Conservation (phyloP, 306 rosid genomes). For the Trifolium subterraneum region DNA sequence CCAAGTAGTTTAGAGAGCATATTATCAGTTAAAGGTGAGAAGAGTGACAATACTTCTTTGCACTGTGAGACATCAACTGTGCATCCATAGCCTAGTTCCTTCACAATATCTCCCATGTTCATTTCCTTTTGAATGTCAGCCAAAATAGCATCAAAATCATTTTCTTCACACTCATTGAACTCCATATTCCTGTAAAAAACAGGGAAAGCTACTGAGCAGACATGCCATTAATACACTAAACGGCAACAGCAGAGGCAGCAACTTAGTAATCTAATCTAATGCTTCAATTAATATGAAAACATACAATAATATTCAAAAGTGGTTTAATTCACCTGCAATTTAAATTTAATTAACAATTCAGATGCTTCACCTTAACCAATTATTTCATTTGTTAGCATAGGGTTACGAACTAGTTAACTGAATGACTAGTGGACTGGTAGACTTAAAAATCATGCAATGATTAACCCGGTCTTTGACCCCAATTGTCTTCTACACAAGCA, state of each 20-base stretch:
- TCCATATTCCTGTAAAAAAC: constrained; percentile 66
- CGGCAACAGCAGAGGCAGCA: constrained; percentile 26
- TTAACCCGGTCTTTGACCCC: neutral
- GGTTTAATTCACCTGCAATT: constrained; percentile 7
- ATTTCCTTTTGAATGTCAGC: constrained; percentile 97
- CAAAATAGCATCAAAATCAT: constrained; percentile 92
- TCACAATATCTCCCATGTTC: constrained; percentile 94
- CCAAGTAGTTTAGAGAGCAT: constrained; percentile 86
- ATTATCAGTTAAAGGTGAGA: constrained; percentile 80
- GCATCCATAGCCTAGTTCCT: constrained; percentile 99
- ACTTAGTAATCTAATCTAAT: constrained; percentile 14
- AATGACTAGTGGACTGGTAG: constrained; percentile 17
- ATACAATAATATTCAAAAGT: constrained; percentile 21
- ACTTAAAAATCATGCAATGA: constrained; percentile 19
- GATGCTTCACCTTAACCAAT: constrained; percentile 19
- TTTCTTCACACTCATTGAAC: constrained; percentile 63
- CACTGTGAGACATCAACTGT: constrained; percentile 81
- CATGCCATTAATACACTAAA: constrained; percentile 2
- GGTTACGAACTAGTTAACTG: constrained; percentile 1
- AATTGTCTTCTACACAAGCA: constrained; percentile 33
- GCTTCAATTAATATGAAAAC: constrained; percentile 32
- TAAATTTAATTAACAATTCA: constrained; percentile 20
- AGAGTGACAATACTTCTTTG: constrained; percentile 87
- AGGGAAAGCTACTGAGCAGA: constrained; percentile 36
- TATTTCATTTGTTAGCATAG: constrained; percentile 19